Percentiles rank a stretch among this genome's conserved stretches.
Evolutionary conservation across 1,284 basidiomycete genomes (phyloP).

Genomic region (Omphalotus olearius): DNA sequence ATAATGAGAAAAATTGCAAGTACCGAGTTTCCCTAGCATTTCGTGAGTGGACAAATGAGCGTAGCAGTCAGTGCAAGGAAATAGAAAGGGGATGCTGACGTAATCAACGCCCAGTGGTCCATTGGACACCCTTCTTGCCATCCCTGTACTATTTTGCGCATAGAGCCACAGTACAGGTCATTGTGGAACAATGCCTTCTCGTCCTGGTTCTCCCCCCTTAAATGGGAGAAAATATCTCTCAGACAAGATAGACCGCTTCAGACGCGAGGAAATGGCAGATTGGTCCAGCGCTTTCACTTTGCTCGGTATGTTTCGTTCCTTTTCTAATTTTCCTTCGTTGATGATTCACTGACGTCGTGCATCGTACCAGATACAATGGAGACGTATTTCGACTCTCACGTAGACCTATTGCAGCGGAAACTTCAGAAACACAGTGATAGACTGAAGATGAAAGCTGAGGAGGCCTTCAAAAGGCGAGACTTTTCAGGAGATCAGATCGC

Average conservation of each 20-base stretch:
- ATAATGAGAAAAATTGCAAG: not conserved
- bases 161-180: no score
- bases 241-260: slow-evolving; percentile 39
- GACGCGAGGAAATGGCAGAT: slow-evolving; percentile 34
- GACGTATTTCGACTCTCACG: slow-evolving; percentile 85
- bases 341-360: not conserved
- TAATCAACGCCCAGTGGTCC: no score
- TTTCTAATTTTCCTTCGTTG: no score
- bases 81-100: no score
- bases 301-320: slow-evolving; percentile 4
- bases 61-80: no score
- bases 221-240: slow-evolving; percentile 28
- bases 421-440: slow-evolving; percentile 83
- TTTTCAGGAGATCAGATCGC: slow-evolving; percentile 61
- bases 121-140: no score
- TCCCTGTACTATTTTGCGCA: no score
- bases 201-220: slow-evolving; percentile 6
- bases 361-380: slow-evolving; percentile 64
- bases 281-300: slow-evolving; percentile 19
- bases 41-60: not conserved
- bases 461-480: slow-evolving; percentile 62
- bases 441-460: slow-evolving; percentile 76
- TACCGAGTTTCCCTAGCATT: slow-evolving; percentile 6
- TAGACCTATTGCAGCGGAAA: slow-evolving; percentile 85
- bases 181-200: slow-evolving; percentile 5